Evolutionary conservation across 1,284 basidiomycete genomes (phyloP).

Genomic region (Hortiboletus rubellus): DNA sequence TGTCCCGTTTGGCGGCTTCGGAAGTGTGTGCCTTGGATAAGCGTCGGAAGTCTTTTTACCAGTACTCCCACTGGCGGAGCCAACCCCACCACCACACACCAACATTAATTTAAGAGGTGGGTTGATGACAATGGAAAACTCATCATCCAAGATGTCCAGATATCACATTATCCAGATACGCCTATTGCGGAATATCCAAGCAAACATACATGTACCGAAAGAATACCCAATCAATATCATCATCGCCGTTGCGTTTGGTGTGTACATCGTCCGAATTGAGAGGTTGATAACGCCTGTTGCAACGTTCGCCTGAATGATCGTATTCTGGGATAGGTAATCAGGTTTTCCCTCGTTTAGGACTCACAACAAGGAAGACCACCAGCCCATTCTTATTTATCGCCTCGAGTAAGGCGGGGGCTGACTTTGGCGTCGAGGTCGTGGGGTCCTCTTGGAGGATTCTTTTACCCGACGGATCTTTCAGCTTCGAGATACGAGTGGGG

Average conservation of each 20-base stretch:
- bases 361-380: slow-evolving; percentile 77
- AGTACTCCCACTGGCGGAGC: too few relatives aligned
- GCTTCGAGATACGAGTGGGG: slow-evolving; percentile 40
- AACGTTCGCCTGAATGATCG: slow-evolving; percentile 71
- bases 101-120: slow-evolving; percentile 26
- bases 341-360: slow-evolving; percentile 50
- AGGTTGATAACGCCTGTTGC: slow-evolving; percentile 87
- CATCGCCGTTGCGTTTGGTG: slow-evolving; percentile 58
- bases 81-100: too few relatives aligned
- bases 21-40: too few relatives aligned
- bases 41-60: too few relatives aligned
- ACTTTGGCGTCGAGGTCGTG: slow-evolving; percentile 16
- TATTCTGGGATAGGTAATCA: not conserved
- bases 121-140: not conserved
- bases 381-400: slow-evolving; percentile 85
- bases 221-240: slow-evolving; percentile 67
- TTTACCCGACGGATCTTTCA: slow-evolving; percentile 36
- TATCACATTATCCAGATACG: slow-evolving; percentile 25
- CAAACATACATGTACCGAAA: slow-evolving; percentile 55
- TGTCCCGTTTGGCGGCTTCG: too few relatives aligned
- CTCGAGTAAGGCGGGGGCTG: slow-evolving; percentile 65
- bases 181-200: slow-evolving; percentile 47
- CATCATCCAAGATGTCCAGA: not conserved
- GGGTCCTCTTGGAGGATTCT: slow-evolving; percentile 31
- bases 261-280: slow-evolving; percentile 81